Base-by-base conservation (phyloP, 2,329 filamentous ascomycete species). In the Aspergillus brasiliensis region DNA sequence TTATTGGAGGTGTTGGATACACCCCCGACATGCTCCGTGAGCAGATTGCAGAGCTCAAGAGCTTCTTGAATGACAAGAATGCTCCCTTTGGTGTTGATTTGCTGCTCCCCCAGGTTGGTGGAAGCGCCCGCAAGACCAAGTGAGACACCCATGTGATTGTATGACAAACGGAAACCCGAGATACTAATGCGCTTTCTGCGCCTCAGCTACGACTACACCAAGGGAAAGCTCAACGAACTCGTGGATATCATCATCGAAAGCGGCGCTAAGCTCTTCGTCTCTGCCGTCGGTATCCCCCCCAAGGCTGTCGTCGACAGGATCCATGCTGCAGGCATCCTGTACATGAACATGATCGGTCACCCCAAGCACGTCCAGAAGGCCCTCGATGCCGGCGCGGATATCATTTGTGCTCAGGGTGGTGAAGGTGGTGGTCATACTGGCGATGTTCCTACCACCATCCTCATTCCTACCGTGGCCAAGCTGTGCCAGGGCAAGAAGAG, bases 291-390 rank as follows among this genome's bases (percentile, higher is more conserved):
- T 72, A 90, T 98, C 25, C 93, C 95, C 46, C 92, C 95, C 67
- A 91, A 91, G 80, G 82, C 85, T 69, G 89, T 97, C 60, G 92
- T 99, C 72, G 92, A 98, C 67, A 90, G 86, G 75, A 88, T 99
- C 49, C 95, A 99, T 86, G 86, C 87, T 74, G 82, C 87, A 72
- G 93, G 93, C 68, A 86, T 99, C 69, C 85, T 96, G 68, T 97
- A 96, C 85, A 98, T 98, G 95, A 99, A 99, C 88, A 99, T 99
- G 95, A 93, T 99, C 76, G 95, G 95, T 68, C 95, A 99, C 85
- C 94, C 95, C 74, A 99, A 99, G 88, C 95, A 99, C 82, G 94
- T 97, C 65, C 86, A 92, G 81, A 99, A 98, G 85, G 96, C 92
- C 79, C 85, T 99, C 64, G 92, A 94, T 53, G 86, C 93, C 60